phyloP scores from a whole-genome alignment of 164 flowering plant genomes.

The Nymphaea thermarum region DNA sequence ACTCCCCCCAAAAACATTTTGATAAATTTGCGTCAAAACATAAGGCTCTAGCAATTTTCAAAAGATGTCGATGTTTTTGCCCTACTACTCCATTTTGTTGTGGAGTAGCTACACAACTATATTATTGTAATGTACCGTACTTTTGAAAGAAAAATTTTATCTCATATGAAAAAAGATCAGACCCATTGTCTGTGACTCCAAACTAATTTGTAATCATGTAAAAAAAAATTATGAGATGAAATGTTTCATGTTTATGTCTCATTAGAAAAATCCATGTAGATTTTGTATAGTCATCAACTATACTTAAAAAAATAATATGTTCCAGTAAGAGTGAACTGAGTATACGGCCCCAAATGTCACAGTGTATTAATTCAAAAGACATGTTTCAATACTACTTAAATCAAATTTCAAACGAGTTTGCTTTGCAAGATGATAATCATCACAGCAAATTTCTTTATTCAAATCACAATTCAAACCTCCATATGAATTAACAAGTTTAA shows the following conservation, averaged over 20 bases:
- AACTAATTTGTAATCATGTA: not conserved
- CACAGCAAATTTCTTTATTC: too few species aligned
- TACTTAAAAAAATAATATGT: not conserved
- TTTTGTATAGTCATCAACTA: not conserved
- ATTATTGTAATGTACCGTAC: not conserved
- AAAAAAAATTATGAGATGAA: not conserved
- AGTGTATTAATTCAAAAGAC: not conserved
- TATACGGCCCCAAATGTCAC: not conserved
- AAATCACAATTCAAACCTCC: too few species aligned
- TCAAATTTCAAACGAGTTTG: too few species aligned
- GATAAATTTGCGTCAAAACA: conserved; percentile 3
- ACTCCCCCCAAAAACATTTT: conserved; percentile 3
- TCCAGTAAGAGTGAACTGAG: not conserved
- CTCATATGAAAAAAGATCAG: not conserved
- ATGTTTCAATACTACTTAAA: not conserved
- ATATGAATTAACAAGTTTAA: too few species aligned
- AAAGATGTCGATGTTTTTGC: not conserved
- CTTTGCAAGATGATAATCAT: too few species aligned
- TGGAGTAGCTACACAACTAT: not conserved
- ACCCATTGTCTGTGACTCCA: not conserved
- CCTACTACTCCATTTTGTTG: not conserved
- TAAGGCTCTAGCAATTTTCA: not conserved
- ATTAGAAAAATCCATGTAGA: not conserved
- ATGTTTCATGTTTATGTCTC: not conserved
- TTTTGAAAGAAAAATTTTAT: not conserved